Conservation (phyloP, 208 protist genomes). For the Leishmania tarentolae region DNA sequence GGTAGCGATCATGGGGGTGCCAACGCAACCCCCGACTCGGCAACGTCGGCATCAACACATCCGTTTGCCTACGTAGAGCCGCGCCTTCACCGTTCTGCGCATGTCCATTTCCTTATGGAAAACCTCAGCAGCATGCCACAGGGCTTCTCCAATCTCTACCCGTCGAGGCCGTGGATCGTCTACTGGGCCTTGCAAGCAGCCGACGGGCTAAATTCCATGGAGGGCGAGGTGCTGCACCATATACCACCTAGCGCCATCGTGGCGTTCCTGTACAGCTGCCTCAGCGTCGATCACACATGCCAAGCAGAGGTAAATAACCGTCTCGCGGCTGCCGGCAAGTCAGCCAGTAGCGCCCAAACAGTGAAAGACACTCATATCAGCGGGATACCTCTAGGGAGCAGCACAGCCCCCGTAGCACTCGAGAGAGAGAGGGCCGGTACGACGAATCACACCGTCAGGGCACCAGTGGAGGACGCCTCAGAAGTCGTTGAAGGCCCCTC, state of each 20-base stretch:
- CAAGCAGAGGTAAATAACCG: conserved; percentile 14
- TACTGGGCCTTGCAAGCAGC: conserved; percentile 85
- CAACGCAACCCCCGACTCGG: background rate
- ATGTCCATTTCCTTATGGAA: conserved; percentile 45
- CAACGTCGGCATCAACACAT: background rate
- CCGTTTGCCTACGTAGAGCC: conserved; percentile 5
- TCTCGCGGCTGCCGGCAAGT: background rate
- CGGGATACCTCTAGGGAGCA: background rate
- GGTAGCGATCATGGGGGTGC: background rate
- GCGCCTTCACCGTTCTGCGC: conserved; percentile 16
- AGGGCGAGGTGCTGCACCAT: conserved; percentile 38
- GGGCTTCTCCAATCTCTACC: conserved; percentile 41
- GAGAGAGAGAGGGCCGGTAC: background rate
- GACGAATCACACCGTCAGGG: background rate
- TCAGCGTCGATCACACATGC: conserved; percentile 37
- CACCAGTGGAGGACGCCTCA: background rate
- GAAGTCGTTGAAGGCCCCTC: background rate
- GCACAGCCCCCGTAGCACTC: background rate
- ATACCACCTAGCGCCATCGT: conserved; percentile 45
- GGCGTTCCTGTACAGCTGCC: conserved; percentile 54
- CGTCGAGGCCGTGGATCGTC: conserved; percentile 71
- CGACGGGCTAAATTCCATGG: conserved; percentile 64
- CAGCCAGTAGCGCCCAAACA: background rate
- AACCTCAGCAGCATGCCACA: conserved; percentile 22
- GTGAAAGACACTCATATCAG: conserved; percentile 1